Conservation (phyloP, 352 stramenopile species). For the Globisporangium polare region DNA sequence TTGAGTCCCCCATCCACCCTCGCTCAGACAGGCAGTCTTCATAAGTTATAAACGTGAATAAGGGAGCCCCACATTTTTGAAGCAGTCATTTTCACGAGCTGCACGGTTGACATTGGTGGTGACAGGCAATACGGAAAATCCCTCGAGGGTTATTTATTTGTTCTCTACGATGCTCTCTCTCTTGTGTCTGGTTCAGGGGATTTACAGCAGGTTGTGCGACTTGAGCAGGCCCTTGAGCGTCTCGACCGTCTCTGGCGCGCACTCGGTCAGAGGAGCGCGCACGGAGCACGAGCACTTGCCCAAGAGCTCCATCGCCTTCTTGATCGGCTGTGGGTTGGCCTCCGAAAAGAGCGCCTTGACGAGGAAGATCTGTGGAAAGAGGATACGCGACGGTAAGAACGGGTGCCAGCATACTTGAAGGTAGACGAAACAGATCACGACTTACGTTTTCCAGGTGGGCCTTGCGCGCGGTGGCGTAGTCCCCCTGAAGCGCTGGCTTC, state of each 20-base stretch:
- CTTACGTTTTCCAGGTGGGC: constrained; percentile 83
- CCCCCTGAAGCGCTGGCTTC: constrained; percentile 66
- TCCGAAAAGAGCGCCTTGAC: constrained; percentile 91
- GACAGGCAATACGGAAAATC: neutral
- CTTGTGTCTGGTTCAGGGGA: constrained; percentile 6
- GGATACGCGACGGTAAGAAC: no score
- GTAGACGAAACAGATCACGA: no score
- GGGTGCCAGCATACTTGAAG: no score
- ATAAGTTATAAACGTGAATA: constrained; percentile 18
- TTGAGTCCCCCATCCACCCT: neutral
- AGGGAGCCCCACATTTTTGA: constrained; percentile 8
- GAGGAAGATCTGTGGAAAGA: constrained; percentile 88
- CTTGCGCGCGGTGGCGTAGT: constrained; percentile 77
- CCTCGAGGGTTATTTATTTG: constrained; percentile 11
- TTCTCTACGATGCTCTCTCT: constrained; percentile 1
- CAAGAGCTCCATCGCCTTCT: constrained; percentile 86
- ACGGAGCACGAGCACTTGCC: constrained; percentile 81
- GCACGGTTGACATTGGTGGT: neutral
- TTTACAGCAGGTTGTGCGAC: constrained; percentile 72
- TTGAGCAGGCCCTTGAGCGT: constrained; percentile 63
- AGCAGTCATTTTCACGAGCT: neutral
- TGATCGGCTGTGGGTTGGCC: constrained; percentile 90
- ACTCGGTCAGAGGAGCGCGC: constrained; percentile 72
- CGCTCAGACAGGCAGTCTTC: constrained; percentile 3
- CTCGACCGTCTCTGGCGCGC: constrained; percentile 59